Evolutionary conservation across 2,329 filamentous ascomycete genomes (phyloP).

Genomic region (Trichoderma arundinaceum): DNA sequence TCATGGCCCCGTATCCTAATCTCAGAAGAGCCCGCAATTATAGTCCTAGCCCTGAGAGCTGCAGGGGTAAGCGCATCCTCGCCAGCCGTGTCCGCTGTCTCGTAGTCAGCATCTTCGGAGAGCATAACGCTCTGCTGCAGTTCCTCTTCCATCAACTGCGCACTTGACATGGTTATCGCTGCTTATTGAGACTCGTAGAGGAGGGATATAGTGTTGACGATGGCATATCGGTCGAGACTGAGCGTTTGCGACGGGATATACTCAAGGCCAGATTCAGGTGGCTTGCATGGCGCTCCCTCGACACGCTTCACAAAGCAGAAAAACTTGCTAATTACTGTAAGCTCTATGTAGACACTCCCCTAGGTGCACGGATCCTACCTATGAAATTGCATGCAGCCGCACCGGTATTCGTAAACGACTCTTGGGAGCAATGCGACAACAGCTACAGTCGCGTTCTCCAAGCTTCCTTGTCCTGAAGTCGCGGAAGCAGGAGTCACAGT

Average conservation of each 20-base stretch:
- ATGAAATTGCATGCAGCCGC: slow-evolving; percentile 18
- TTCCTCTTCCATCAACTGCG: slow-evolving; percentile 63
- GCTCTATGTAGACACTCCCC: neutral
- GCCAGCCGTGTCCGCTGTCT: slow-evolving; percentile 44
- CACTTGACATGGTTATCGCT: slow-evolving; percentile 53
- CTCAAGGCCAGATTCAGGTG: slow-evolving; percentile 36
- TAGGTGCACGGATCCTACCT: neutral
- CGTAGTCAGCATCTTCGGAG: slow-evolving; percentile 56
- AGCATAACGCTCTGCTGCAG: slow-evolving; percentile 61
- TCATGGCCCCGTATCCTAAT: slow-evolving; percentile 3
- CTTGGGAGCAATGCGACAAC: slow-evolving; percentile 27
- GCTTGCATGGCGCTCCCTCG: slow-evolving; percentile 35
- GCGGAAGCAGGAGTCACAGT: slow-evolving; percentile 33
- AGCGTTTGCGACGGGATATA: slow-evolving; percentile 37
- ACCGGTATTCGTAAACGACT: slow-evolving; percentile 2
- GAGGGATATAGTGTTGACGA: slow-evolving; percentile 31
- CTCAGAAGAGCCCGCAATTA: neutral
- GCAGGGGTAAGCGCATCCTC: slow-evolving; percentile 37
- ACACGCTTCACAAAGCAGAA: slow-evolving; percentile 30
- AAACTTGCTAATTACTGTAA: slow-evolving; percentile 32
- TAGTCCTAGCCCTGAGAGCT: slow-evolving; percentile 28
- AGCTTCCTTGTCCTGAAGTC: slow-evolving; percentile 26
- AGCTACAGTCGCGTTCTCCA: slow-evolving; percentile 34
- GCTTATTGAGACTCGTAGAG: slow-evolving; percentile 36
- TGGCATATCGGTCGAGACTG: slow-evolving; percentile 42